These are phyloP conservation scores for Chlorella sp. DNA, from an alignment of 139 green algal species.

Conservation along the genomic window DNA sequence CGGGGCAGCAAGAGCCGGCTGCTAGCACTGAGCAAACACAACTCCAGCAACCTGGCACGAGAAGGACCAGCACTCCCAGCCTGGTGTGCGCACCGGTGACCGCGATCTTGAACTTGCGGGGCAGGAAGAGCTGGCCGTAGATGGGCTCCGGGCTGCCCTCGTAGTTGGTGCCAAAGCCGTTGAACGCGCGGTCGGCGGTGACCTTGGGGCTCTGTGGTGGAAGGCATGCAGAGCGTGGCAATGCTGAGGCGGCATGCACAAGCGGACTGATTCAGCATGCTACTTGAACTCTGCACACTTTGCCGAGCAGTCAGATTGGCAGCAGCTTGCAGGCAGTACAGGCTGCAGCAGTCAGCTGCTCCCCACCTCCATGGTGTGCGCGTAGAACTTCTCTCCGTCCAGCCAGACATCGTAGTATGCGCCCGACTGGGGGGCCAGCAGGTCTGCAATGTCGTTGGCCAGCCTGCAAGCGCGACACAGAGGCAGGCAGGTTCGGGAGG, in stretches of 20 bases:
- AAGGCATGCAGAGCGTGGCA: neutral
- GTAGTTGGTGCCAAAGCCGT: slow-evolving; percentile 97
- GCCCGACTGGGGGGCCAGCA: slow-evolving; percentile 92
- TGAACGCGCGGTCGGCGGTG: slow-evolving; percentile 86
- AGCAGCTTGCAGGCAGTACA: too few species aligned
- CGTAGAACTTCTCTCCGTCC: slow-evolving; percentile 98
- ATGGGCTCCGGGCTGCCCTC: slow-evolving; percentile 95
- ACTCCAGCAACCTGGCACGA: too few species aligned
- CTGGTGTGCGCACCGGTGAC: slow-evolving; percentile 59
- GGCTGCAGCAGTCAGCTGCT: too few species aligned
- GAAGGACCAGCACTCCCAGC: too few species aligned
- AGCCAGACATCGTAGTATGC: slow-evolving; percentile 99
- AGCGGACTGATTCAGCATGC: too few species aligned
- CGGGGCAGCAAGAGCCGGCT: neutral
- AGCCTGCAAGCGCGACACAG: too few species aligned
- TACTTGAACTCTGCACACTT: too few species aligned
- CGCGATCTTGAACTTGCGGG: slow-evolving; percentile 98
- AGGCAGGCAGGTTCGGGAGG: too few species aligned
- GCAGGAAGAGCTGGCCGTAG: slow-evolving; percentile 96
- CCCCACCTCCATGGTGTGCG: slow-evolving; percentile 85
- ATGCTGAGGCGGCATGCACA: too few species aligned
- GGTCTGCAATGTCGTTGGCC: slow-evolving; percentile 82
- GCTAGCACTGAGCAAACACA: too few species aligned
- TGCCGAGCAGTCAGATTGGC: too few species aligned
- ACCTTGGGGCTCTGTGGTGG: slow-evolving; percentile 85